Base-by-base conservation (phyloP, 2,329 filamentous ascomycete species). In the Thielaviopsis euricoi region DNA sequence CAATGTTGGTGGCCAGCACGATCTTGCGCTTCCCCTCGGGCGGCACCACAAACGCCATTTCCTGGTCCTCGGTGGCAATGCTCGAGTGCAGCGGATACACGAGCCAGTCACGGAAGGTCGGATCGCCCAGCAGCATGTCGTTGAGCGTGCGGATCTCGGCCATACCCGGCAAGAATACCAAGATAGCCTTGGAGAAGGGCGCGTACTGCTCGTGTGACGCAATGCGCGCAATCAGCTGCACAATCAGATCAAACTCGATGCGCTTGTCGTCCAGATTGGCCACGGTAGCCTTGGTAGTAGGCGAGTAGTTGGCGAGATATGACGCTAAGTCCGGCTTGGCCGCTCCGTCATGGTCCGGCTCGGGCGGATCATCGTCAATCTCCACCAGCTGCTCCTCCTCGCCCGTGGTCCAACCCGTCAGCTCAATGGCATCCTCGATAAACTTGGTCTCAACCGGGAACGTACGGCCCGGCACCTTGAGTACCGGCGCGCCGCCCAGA, bases 1-100 rank as follows among this genome's bases (percentile, higher is more conserved):
- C 93, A 68, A 98, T 98, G 67, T 98, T 98, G 15, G 93, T 98
- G 1, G 93, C 90, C 57, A 98, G 78, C 1, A 98, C 91, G 62
- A 98, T 93, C 72, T 98, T 98, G 62, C 90, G 81, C 58, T 83
- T 76, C 0, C 91, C 91, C 2, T 76, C 77, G 0, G 90, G 89
- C 6, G 93, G 93, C 0, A 95, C 72, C 6, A 88, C 74, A 67
- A 98, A 98, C 0, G 93, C 93, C 37, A 86, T 84, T 70, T 98
- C 91, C 68, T 98, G 93, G 61, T 98, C 93, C 65, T 97, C 91
- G 52, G 87, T 96, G 12, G 91, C 89, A 64, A 98, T 96, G 0
- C 87, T 89, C 0, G 93, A 97, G 68, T 98, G 93, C 40, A 98
- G 76, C 13, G 89, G 86, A 68, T 95, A 90, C 0, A 98, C 76